These are phyloP conservation scores for Clitocybe nebularis DNA, from an alignment of 1,284 basidiomycete species.

Conservation along the genomic window DNA sequence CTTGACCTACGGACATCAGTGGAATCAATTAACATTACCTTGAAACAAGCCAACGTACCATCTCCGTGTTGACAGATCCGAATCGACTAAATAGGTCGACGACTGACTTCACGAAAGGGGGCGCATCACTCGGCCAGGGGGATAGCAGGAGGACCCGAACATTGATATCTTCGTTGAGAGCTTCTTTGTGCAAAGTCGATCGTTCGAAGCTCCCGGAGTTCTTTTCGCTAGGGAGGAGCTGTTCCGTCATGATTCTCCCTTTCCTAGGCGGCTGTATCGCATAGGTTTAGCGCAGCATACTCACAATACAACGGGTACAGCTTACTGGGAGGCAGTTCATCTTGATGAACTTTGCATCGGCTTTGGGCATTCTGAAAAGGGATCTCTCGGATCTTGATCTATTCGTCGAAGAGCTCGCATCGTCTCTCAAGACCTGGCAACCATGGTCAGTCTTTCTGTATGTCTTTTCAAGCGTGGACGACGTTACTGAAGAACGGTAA, in stretches of 20 bases:
- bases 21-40: not conserved
- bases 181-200: constrained; percentile 8
- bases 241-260: constrained; percentile 9
- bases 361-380: too few relatives aligned
- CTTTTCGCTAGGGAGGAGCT: constrained; percentile 11
- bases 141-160: constrained; percentile 9
- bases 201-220: constrained; percentile 4
- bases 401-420: constrained; percentile 4
- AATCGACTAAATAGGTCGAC: constrained; percentile 12
- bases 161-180: constrained; percentile 9
- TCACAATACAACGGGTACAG: too few relatives aligned
- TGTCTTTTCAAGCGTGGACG: not conserved
- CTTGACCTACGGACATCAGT: constrained; percentile 12
- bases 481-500: constrained; percentile 5
- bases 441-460: not conserved
- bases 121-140: constrained; percentile 7
- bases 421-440: constrained; percentile 2
- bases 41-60: constrained; percentile 7
- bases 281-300: too few relatives aligned
- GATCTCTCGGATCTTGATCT: constrained; percentile 3
- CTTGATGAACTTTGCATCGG: too few relatives aligned
- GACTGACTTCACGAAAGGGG: constrained; percentile 11
- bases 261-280: constrained; percentile 1
- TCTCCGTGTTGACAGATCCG: constrained; percentile 12
- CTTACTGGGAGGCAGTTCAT: too few relatives aligned